Evolutionary conservation across 1,284 basidiomycete species (phyloP).

Genomic region (Rhodofomes roseus): DNA sequence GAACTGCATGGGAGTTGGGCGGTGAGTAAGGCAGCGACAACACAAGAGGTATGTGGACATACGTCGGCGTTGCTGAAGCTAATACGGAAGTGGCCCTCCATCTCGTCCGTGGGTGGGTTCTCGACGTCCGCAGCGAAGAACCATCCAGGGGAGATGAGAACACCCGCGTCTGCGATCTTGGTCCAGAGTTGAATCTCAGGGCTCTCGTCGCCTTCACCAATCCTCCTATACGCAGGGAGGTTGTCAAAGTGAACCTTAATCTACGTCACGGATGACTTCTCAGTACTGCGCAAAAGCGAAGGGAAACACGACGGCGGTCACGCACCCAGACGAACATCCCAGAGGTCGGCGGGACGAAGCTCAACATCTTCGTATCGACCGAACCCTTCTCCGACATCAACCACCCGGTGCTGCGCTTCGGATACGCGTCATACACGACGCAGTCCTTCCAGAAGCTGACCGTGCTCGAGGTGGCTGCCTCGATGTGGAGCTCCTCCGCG

Average conservation of each 20-base stretch:
- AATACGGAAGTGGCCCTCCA: conserved; percentile 57
- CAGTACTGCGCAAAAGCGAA: not conserved
- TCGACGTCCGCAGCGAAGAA: conserved; percentile 48
- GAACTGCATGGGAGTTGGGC: conserved; percentile 14
- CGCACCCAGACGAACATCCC: conserved; percentile 71
- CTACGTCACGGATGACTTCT: conserved; percentile 29
- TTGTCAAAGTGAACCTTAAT: conserved; percentile 61
- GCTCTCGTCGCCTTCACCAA: conserved; percentile 34
- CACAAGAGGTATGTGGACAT: conserved; percentile 13
- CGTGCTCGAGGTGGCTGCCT: conserved; percentile 23
- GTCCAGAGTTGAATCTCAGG: conserved; percentile 56
- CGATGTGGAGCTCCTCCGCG: conserved; percentile 47
- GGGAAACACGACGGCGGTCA: not conserved
- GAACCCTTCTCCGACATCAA: conserved; percentile 40
- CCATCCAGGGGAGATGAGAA: conserved; percentile 57
- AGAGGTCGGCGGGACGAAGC: conserved; percentile 66
- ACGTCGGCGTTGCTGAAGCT: conserved; percentile 59
- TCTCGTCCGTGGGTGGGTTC: conserved; percentile 24
- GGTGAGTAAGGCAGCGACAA: not conserved
- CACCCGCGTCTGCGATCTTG: conserved; percentile 53
- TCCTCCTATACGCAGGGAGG: conserved; percentile 44
- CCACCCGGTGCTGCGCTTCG: conserved; percentile 26
- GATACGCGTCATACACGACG: conserved; percentile 40
- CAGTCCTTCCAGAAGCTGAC: conserved; percentile 37
- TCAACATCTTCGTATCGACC: conserved; percentile 42